These are phyloP conservation scores for Kokia cookei DNA, from an alignment of 441 rosid genomes.

Conservation along the genomic window DNA sequence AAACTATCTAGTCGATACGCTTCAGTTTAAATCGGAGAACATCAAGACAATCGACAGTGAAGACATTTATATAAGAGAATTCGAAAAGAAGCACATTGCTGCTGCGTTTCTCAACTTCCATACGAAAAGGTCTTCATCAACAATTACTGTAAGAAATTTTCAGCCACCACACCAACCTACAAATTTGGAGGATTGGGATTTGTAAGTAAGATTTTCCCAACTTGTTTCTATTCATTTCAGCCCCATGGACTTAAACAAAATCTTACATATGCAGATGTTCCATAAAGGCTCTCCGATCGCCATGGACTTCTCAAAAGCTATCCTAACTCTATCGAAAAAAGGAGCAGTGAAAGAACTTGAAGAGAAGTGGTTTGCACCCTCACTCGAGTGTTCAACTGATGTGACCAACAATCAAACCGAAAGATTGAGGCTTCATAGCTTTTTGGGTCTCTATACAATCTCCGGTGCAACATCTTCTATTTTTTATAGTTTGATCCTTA, in stretches of 20 bases:
- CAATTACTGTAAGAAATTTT: constrained; percentile 25
- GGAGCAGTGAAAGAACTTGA: not conserved
- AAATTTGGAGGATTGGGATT: constrained; percentile 47
- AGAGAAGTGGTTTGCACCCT: not conserved
- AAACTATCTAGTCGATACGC: constrained; percentile 19
- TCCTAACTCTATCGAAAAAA: not conserved
- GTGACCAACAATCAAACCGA: not conserved
- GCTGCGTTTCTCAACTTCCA: constrained; percentile 47
- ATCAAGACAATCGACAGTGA: constrained; percentile 11
- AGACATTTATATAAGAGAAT: constrained; percentile 2
- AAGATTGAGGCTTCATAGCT: not conserved
- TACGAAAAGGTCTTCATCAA: constrained; percentile 29
- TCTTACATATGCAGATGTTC: not conserved
- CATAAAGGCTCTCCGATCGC: not conserved
- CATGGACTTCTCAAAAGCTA: not conserved
- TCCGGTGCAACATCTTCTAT: not conserved
- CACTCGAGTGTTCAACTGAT: not conserved
- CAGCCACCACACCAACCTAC: constrained; percentile 11
- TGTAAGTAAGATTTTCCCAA: constrained; percentile 8
- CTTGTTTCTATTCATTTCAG: not conserved
- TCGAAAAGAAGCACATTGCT: constrained; percentile 12
- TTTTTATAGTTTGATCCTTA: too few relatives aligned
- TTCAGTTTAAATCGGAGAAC: constrained; percentile 18
- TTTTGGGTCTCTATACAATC: not conserved
- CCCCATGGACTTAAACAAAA: not conserved